These are phyloP conservation scores for Garcia nutans DNA, from an alignment of 345 rosid genomes.

Conservation along the genomic window DNA sequence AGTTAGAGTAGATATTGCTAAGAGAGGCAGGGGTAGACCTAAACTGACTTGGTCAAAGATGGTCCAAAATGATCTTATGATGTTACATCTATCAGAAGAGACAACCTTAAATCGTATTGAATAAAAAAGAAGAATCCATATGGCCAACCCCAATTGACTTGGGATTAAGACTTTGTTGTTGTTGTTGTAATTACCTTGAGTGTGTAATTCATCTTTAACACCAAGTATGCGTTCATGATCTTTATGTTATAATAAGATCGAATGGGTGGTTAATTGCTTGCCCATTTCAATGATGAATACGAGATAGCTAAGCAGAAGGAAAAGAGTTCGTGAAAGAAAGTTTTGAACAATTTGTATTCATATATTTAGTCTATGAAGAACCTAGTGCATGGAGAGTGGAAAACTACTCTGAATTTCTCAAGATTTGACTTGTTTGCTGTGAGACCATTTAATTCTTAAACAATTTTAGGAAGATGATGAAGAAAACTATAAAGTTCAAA, in stretches of 20 bases:
- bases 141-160: too few species aligned
- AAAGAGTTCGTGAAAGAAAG: neutral
- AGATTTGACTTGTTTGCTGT: neutral
- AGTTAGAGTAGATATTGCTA: too few species aligned
- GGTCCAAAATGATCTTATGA: too few species aligned
- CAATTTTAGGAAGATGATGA: neutral
- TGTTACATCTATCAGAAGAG: too few species aligned
- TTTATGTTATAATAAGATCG: neutral
- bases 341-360: neutral
- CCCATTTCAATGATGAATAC: neutral
- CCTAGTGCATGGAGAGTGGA: neutral
- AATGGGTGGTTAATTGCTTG: neutral
- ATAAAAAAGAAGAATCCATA: too few species aligned
- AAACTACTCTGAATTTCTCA: neutral
- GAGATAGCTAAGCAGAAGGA: neutral
- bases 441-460: neutral
- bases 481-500: neutral
- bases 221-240: neutral
- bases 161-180: too few species aligned
- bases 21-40: too few species aligned
- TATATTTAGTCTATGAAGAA: neutral
- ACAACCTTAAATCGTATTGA: too few species aligned
- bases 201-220: neutral
- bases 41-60: too few species aligned
- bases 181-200: too few species aligned